Evolutionary conservation across 352 stramenopile species (phyloP).

Genomic region (Globisporangium acanthophoron): DNA sequence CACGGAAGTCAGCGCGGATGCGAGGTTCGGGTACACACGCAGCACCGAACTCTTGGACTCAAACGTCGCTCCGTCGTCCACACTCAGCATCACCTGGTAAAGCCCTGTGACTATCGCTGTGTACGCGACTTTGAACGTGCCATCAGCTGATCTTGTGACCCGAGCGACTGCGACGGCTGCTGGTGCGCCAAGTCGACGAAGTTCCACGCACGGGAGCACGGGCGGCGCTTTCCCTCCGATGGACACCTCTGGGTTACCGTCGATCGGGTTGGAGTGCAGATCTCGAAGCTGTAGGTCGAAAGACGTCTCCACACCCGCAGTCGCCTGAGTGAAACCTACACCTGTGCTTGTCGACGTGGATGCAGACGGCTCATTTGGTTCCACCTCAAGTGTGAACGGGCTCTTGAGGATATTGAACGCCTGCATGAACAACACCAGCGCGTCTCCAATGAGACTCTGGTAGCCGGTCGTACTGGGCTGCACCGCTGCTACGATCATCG

Average conservation of each 20-base stretch:
- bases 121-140: conserved; percentile 21
- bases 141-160: conserved; percentile 5
- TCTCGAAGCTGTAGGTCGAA: conserved; percentile 44
- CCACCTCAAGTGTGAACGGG: conserved; percentile 40
- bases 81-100: conserved; percentile 29
- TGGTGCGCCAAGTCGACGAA: conserved; percentile 2
- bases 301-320: conserved; percentile 21
- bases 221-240: conserved; percentile 9
- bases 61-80: conserved; percentile 22
- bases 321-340: conserved; percentile 25
- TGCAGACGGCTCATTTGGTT: conserved; percentile 25
- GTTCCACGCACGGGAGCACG: neutral
- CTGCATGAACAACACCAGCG: conserved; percentile 26
- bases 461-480: conserved; percentile 14
- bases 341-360: conserved; percentile 28
- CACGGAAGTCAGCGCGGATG: conserved; percentile 25
- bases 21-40: conserved; percentile 24
- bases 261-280: conserved; percentile 21
- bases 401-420: conserved; percentile 32
- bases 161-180: neutral
- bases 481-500: conserved; percentile 34
- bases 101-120: conserved; percentile 23
- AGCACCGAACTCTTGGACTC: conserved; percentile 22
- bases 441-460: conserved; percentile 12
- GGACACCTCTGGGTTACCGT: neutral